These are phyloP conservation scores for Begonia masoniana DNA, from an alignment of 306 rosid genomes.

Conservation along the genomic window DNA sequence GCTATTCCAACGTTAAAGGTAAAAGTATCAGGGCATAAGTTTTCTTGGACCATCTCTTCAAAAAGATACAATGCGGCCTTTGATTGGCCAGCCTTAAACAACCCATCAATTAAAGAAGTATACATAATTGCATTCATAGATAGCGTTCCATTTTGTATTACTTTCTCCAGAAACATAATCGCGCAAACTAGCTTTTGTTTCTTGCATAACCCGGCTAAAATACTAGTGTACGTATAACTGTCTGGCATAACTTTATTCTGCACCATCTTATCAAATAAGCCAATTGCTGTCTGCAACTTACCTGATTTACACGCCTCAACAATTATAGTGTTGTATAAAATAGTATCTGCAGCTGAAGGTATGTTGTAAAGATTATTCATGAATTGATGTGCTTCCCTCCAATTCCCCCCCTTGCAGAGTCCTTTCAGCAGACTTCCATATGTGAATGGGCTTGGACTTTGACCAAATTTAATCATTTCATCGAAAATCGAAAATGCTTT, in stretches of 20 bases:
- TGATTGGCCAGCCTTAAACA: constrained; percentile 56
- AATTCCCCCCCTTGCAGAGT: constrained; percentile 47
- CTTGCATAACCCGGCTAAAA: constrained; percentile 47
- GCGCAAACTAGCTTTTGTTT: constrained; percentile 50
- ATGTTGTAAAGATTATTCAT: constrained; percentile 30
- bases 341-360: constrained; percentile 41
- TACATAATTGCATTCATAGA: constrained; percentile 32
- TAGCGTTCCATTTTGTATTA: constrained; percentile 31
- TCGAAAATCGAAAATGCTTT: constrained; percentile 47
- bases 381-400: constrained; percentile 32
- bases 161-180: constrained; percentile 32
- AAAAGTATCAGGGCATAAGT: constrained; percentile 37
- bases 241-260: constrained; percentile 41
- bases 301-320: constrained; percentile 40
- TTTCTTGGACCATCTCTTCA: constrained; percentile 46
- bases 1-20: constrained; percentile 39
- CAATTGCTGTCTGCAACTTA: constrained; percentile 37
- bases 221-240: constrained; percentile 38
- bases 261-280: constrained; percentile 49
- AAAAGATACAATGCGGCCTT: constrained; percentile 44
- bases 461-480: constrained; percentile 48
- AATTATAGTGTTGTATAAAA: constrained; percentile 45
- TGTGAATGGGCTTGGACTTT: constrained; percentile 47
- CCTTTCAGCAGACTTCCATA: constrained; percentile 55
- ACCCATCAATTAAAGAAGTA: constrained; percentile 48